These are phyloP conservation scores for Cercospora sp. DNA, from an alignment of 2,329 filamentous ascomycete genomes.

Conservation along the genomic window DNA sequence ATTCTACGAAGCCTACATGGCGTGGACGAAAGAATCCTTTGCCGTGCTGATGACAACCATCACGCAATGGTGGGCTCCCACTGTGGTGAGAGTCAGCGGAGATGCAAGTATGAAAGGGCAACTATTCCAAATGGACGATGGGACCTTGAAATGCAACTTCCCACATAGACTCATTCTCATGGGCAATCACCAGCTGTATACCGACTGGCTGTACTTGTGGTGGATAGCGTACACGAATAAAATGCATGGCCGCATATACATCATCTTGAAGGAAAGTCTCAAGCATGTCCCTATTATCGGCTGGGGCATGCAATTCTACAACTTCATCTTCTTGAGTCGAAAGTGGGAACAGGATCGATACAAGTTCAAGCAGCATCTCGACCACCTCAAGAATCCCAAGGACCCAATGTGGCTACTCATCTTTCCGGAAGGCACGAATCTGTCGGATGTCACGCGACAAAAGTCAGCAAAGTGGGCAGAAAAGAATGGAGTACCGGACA, in stretches of 20 bases:
- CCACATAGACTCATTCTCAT: slow-evolving; percentile 80
- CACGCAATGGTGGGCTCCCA: slow-evolving; percentile 86
- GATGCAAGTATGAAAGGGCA: slow-evolving; percentile 77
- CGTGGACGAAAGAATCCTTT: slow-evolving; percentile 81
- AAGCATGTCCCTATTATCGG: slow-evolving; percentile 79
- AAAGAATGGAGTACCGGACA: slow-evolving; percentile 71
- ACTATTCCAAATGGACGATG: slow-evolving; percentile 67
- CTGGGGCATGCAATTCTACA: slow-evolving; percentile 78
- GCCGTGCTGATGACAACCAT: slow-evolving; percentile 74
- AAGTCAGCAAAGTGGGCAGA: slow-evolving; percentile 74
- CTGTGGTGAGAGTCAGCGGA: slow-evolving; percentile 77
- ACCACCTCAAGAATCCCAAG: slow-evolving; percentile 66
- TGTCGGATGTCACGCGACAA: slow-evolving; percentile 67
- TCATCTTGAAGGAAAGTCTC: slow-evolving; percentile 84
- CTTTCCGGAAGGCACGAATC: slow-evolving; percentile 85
- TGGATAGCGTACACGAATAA: slow-evolving; percentile 85
- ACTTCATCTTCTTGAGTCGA: slow-evolving; percentile 88
- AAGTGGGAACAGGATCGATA: slow-evolving; percentile 81
- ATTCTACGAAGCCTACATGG: slow-evolving; percentile 83
- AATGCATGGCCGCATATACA: slow-evolving; percentile 85
- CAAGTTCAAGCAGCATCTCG: slow-evolving; percentile 71
- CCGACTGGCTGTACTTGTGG: slow-evolving; percentile 91
- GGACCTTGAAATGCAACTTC: slow-evolving; percentile 74
- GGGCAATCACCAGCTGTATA: slow-evolving; percentile 85
- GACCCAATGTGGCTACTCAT: slow-evolving; percentile 89